phyloP scores from a whole-genome alignment of 192 early-diverging fungal species.

The Coemansia sp. region DNA sequence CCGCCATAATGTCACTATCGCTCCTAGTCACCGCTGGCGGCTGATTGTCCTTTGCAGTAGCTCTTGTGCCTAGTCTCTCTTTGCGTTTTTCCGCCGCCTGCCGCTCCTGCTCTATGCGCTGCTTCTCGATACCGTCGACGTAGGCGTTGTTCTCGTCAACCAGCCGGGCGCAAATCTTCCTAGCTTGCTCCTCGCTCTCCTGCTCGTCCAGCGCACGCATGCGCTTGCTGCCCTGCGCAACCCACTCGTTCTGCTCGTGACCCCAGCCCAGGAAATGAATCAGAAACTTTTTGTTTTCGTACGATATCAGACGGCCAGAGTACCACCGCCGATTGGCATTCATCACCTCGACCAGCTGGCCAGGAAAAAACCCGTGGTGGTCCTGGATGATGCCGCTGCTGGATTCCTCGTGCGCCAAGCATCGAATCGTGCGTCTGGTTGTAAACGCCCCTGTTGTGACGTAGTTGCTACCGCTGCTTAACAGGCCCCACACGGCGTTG shows the following conservation, averaged over 20 bases:
- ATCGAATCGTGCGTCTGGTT: conserved; percentile 44
- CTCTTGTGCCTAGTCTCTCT: conserved; percentile 8
- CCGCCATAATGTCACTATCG: background rate
- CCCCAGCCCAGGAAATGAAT: conserved; percentile 42
- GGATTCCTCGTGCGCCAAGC: conserved; percentile 45
- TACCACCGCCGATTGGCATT: conserved; percentile 53
- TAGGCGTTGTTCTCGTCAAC: conserved; percentile 48
- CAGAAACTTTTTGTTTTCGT: conserved; percentile 43
- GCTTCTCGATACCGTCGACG: conserved; percentile 28
- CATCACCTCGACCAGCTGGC: conserved; percentile 49
- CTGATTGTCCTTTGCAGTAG: background rate
- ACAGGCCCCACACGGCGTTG: conserved; percentile 1
- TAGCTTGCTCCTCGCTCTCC: conserved; percentile 45
- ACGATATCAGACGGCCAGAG: conserved; percentile 42
- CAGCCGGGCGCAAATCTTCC: conserved; percentile 33
- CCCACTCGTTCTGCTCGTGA: conserved; percentile 54
- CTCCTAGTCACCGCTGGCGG: background rate
- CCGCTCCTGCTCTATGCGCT: conserved; percentile 14
- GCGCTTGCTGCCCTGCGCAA: conserved; percentile 45
- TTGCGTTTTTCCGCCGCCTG: conserved; percentile 10
- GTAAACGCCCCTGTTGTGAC: conserved; percentile 54
- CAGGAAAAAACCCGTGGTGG: conserved; percentile 50
- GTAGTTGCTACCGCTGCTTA: conserved; percentile 19
- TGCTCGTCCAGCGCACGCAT: conserved; percentile 14
- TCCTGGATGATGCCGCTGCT: conserved; percentile 52